These are phyloP conservation scores for Xylaria grammica DNA, from an alignment of 495 filamentous ascomycete species.

Conservation along the genomic window DNA sequence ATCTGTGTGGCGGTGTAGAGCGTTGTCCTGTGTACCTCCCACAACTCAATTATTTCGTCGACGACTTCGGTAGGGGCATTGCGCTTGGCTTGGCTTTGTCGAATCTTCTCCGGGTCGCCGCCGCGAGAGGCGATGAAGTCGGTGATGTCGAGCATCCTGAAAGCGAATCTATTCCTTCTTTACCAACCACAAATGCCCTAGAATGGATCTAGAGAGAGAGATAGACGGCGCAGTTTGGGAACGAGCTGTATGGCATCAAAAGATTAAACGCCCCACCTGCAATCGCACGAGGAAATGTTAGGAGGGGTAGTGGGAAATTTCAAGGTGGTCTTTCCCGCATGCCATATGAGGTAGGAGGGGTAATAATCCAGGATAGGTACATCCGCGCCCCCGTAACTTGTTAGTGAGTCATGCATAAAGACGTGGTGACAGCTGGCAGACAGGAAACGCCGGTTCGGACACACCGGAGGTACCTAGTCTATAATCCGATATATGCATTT, in stretches of 20 bases:
- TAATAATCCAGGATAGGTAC: neutral
- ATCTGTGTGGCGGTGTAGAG: conserved; percentile 82
- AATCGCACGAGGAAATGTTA: too few species aligned
- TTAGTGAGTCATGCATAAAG: neutral
- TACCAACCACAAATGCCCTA: neutral
- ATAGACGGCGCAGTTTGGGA: neutral
- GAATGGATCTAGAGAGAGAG: neutral
- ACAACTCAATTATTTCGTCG: conserved; percentile 87
- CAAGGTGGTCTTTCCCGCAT: neutral
- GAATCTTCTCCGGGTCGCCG: conserved; percentile 86
- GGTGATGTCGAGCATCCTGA: conserved; percentile 75
- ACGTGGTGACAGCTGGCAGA: neutral
- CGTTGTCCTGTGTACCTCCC: conserved; percentile 76
- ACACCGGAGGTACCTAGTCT: too few species aligned
- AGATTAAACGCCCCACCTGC: conserved; percentile 18
- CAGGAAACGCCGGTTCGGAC: too few species aligned
- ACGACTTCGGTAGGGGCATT: conserved; percentile 80
- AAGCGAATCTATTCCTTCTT: too few species aligned
- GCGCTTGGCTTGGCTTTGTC: conserved; percentile 83
- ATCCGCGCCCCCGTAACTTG: neutral
- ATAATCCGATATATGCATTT: too few species aligned
- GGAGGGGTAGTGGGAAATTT: conserved; percentile 20
- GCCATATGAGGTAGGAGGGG: conserved; percentile 12
- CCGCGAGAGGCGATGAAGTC: conserved; percentile 87
- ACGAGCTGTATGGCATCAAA: neutral